These are phyloP conservation scores for Chenopodium berlandieri DNA, from an alignment of 148 eudicot species.

Conservation along the genomic window DNA sequence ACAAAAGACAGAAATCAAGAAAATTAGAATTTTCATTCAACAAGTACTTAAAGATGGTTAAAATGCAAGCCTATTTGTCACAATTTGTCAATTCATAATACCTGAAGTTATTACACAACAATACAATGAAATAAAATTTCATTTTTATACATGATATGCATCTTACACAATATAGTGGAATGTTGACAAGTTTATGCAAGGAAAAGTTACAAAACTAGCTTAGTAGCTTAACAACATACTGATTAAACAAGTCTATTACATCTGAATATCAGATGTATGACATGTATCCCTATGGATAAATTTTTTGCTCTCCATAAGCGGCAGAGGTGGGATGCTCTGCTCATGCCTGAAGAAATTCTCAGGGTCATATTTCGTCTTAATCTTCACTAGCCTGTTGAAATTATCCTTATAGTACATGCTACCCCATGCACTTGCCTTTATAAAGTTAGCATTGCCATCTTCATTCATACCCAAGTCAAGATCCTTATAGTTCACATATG, in stretches of 20 bases:
- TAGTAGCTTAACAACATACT: neutral
- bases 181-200: neutral
- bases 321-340: slow-evolving; percentile 41
- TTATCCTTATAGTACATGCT: slow-evolving; percentile 35
- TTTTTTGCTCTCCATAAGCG: slow-evolving; percentile 23
- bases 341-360: slow-evolving; percentile 34
- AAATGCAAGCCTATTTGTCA: neutral
- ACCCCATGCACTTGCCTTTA: slow-evolving; percentile 36
- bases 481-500: slow-evolving; percentile 38
- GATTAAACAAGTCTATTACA: slow-evolving; percentile 14
- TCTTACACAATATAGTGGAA: neutral
- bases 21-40: no score
- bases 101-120: neutral
- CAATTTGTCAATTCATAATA: neutral
- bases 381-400: slow-evolving; percentile 30
- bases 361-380: slow-evolving; percentile 34
- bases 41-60: no score
- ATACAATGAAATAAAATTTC: neutral
- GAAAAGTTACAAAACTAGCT: slow-evolving; percentile 15
- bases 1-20: no score
- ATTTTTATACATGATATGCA: neutral
- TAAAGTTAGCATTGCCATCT: slow-evolving; percentile 24
- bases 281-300: slow-evolving; percentile 13
- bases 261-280: neutral
- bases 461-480: slow-evolving; percentile 36